Conservation (phyloP, 805 yeast species). For the Candida vartiovaarae region DNA sequence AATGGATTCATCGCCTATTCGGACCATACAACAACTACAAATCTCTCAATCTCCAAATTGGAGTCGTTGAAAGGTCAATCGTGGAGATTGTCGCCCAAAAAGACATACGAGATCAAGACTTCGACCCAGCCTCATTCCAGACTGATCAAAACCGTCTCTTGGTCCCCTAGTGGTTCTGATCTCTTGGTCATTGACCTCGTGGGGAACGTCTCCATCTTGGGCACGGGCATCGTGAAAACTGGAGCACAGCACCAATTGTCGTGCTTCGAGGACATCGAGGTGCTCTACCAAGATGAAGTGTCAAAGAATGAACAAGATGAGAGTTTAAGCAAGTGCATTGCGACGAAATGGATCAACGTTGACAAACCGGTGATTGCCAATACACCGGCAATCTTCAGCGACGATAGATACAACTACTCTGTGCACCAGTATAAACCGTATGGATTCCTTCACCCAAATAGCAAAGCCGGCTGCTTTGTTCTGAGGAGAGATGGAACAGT, state of each 20-base stretch:
- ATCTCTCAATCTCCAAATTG: slow-evolving; percentile 26
- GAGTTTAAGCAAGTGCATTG: slow-evolving; percentile 27
- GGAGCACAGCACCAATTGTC: slow-evolving; percentile 24
- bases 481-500: slow-evolving; percentile 57
- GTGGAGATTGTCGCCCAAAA: slow-evolving; percentile 53
- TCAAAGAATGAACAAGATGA: slow-evolving; percentile 12
- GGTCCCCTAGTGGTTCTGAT: slow-evolving; percentile 79
- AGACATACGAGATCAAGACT: slow-evolving; percentile 17
- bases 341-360: slow-evolving; percentile 67
- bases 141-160: slow-evolving; percentile 32
- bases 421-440: slow-evolving; percentile 52
- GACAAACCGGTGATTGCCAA: slow-evolving; percentile 59
- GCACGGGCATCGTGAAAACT: slow-evolving; percentile 40
- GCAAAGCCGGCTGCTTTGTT: slow-evolving; percentile 66
- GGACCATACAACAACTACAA: slow-evolving; percentile 29
- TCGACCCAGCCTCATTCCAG: slow-evolving; percentile 15
- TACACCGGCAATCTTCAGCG: slow-evolving; percentile 44
- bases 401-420: slow-evolving; percentile 41
- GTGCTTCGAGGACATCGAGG: slow-evolving; percentile 21
- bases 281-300: slow-evolving; percentile 32
- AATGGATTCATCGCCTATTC: slow-evolving; percentile 79
- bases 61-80: slow-evolving; percentile 67
- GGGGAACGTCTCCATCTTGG: slow-evolving; percentile 58
- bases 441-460: slow-evolving; percentile 63
- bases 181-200: slow-evolving; percentile 68